Evolutionary conservation across 1,284 basidiomycete species (phyloP), one percentile per base, ranked within the genome.

Genomic region (Cutaneotrichosporon sp.): DNA sequence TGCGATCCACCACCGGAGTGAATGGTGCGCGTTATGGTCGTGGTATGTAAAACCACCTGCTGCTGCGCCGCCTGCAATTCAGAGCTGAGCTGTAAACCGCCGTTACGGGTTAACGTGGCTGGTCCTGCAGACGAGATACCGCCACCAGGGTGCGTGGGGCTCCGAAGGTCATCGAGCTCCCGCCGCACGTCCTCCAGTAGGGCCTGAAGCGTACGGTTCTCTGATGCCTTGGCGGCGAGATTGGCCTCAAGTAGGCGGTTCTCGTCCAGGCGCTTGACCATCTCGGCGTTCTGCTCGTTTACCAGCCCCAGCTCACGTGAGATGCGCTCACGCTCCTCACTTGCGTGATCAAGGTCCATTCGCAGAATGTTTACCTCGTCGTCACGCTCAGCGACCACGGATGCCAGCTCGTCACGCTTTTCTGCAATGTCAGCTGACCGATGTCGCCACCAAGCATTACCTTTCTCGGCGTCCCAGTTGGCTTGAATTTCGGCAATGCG

Each of bases 81-180:
- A 18, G 43, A 20, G 43, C 43, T 45, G 33, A 45, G 43, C 18
- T 45, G 43, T 18, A 18, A 20, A 17, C 18, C 43, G 3, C 43
- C 43, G 14, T 45, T 45, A 8, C 43, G 43, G 21, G 43, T 45
- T 34, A 45, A 35, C 23, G 43, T 45, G 30, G 43, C 43, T 3
- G 43, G 43, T 8, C 43, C 43, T 3, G 33, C 43, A 10, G 43
- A 45, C 17, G 17, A 10, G 8, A 45, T 21, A 5, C 43, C 43
- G 20, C 42, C 26, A 26, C 42, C 42, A 10, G 30, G 18, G 26
- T 45, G 21, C 5, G 33, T 21, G 4, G 18, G 10, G 8, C 43
- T 80, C 69, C 88, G 86, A 4, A 85, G 84, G 8, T 83, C 79
- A 13, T 78, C 83, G 8, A 93, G 75, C 72, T 93, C 89, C 10